Base-by-base conservation (phyloP, 1,284 basidiomycete species). In the Cryptococcus jaspeensis region DNA sequence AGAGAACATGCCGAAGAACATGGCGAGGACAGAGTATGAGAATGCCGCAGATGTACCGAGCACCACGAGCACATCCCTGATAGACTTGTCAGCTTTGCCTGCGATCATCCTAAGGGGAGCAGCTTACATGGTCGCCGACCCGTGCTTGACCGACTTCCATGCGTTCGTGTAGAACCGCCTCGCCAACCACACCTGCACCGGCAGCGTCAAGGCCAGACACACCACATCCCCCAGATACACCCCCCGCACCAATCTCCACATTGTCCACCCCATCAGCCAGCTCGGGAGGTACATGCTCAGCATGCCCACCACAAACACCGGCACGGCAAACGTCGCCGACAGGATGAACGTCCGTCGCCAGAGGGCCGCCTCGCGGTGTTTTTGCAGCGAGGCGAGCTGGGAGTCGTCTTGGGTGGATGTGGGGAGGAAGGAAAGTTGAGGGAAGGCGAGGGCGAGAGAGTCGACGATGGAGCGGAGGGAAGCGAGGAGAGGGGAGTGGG, bases 31-130 rank as follows among this genome's bases (percentile, higher is more conserved):
- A 3, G 94, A 98, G 78, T 97, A 99, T 63, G 85, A 80, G 76
- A 96, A 99, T 6, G 96, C 90, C 0, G 94, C 87, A 1, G 92
- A 89, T 1, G 96, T 99, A 55, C 96, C 96, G 39, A 99, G 84
- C 70, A 94, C 90, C 68, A 99, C 87, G 48, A 99, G 87, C 35
- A 98, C 94, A 74, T 99, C 96, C 91, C 93, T 93, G 23, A 12
- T 49, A 54, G 45, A n/a, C 18, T 16, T 1, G 15, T 40, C 40
- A 41, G 9, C n/a, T n/a, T 45, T 38, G 35, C 18, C 23, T 11
- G 12, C 18, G 12, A 45, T 35, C n/a, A 44, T n/a, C n/a, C 39
- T 20, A 36, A 46, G 25, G 16, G 48, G 11, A 8, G 13, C 4
- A 7, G 66, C 72, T 60, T 53, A 73, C 77, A 78, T 78, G 0